Evolutionary conservation across 306 rosid species (phyloP), one percentile per base, ranked within the genome.

Genomic region (Rosa rugosa): DNA sequence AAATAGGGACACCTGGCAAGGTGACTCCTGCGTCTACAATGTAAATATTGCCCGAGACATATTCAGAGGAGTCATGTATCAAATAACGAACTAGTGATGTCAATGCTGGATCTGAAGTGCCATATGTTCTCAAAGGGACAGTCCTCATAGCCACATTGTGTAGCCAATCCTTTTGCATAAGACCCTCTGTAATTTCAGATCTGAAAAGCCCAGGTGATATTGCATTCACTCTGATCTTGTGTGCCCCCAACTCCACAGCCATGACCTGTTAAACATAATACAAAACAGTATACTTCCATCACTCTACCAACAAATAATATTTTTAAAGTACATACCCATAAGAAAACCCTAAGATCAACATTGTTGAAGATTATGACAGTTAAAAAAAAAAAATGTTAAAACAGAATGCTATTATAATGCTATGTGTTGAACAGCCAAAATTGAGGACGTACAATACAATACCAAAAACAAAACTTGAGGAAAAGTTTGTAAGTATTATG

Each of bases 211-310:
- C 96, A 0, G 97, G 97, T 1, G 91, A 83, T 85, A 90, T 89
- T 16, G 92, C 84, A 69, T 94, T 94, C 81, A 92, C 97, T 86
- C 92, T 94, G 57, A 94, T 90, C 56, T 90, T 90, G 80, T 92
- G 51, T 9, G 1, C 80, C 13, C 98, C 97, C 78, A 94, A 72
- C 84, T 94, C 97, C 81, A 92, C 0, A 47, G 97, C 98, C 98
- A 94, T 89, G 17, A 84, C 87, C 98, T 94, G 85, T 72, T 22
- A 11, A 81, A 70, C 53, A 3, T 31, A 45, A n/a, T 22, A 27
- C 38, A 68, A 50, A 66, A 63, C 34, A 50, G 73, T 44, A 53
- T 0, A 22, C 11, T 76, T 49, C 34, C 82, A 74, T 71, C 11
- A 67, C 44, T 60, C 23, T 36, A 59, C 54, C 25, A 16, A 75